Evolutionary conservation across 2,329 filamentous ascomycete species (phyloP).

Genomic region (Botryotinia narcissicola): DNA sequence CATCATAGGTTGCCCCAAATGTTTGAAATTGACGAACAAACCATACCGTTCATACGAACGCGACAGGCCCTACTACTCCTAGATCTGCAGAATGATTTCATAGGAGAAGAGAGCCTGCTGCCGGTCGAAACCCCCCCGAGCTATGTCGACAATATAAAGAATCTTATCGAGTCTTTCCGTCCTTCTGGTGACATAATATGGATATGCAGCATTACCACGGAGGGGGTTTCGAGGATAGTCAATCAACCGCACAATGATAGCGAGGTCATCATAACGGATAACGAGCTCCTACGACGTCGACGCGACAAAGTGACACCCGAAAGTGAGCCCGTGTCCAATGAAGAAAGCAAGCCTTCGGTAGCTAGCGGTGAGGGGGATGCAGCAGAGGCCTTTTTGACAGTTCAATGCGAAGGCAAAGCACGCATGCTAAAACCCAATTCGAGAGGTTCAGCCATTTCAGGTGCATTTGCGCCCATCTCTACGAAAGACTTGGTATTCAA

Average conservation of each 20-base stretch:
- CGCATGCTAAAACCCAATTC: conserved; percentile 43
- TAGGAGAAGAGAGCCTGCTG: conserved; percentile 65
- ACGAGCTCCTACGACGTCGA: conserved; percentile 26
- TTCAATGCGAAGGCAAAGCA: conserved; percentile 32
- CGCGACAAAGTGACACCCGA: conserved; percentile 7
- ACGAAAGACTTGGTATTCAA: conserved; percentile 48
- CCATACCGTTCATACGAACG: conserved; percentile 55
- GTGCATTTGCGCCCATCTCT: conserved; percentile 11
- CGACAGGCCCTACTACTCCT: conserved; percentile 75
- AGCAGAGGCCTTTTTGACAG: conserved; percentile 35
- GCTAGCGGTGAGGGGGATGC: conserved; percentile 19
- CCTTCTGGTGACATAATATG: conserved; percentile 73
- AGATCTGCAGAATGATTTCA: conserved; percentile 89
- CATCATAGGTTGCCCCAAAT: conserved; percentile 39
- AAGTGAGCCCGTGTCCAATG: conserved; percentile 18
- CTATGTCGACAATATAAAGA: conserved; percentile 65
- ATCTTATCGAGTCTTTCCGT: conserved; percentile 71
- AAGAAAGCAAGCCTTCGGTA: conserved; percentile 19
- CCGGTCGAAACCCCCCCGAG: conserved; percentile 61
- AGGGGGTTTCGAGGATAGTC: conserved; percentile 55
- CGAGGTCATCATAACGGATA: conserved; percentile 38
- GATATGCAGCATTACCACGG: conserved; percentile 71
- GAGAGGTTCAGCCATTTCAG: conserved; percentile 14
- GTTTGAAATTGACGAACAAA: conserved; percentile 56
- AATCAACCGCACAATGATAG: conserved; percentile 44